Conservation (phyloP, 805 yeast genomes). For the Hyphopichia homilentoma region DNA sequence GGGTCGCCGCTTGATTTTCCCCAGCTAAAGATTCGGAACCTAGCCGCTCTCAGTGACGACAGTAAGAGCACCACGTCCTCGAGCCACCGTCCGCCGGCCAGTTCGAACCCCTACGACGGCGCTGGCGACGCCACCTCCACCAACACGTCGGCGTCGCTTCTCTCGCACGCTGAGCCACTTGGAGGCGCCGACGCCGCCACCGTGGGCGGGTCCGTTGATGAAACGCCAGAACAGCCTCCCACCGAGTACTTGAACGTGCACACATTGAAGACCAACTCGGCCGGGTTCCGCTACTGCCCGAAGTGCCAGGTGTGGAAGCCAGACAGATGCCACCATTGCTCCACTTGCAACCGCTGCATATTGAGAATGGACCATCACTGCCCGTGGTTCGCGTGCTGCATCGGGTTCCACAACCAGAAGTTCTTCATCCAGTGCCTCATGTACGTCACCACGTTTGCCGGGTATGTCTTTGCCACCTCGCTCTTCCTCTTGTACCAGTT, state of each 20-base stretch:
- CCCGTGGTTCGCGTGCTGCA: constrained; percentile 91
- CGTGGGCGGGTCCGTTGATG: constrained; percentile 1
- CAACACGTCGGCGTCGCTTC: constrained; percentile 4
- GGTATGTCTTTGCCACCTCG: constrained; percentile 38
- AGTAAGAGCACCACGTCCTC: constrained; percentile 1
- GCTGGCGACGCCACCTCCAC: neutral
- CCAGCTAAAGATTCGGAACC: constrained; percentile 30
- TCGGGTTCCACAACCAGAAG: constrained; percentile 80
- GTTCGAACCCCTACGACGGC: constrained; percentile 11
- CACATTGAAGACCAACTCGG: constrained; percentile 47
- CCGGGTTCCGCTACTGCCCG: constrained; percentile 54
- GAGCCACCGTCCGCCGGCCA: constrained; percentile 10
- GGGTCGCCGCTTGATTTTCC: constrained; percentile 64
- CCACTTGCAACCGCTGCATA: constrained; percentile 44
- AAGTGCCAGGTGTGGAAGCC: constrained; percentile 59
- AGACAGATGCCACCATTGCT: constrained; percentile 57
- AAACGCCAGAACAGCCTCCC: constrained; percentile 23
- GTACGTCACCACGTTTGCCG: constrained; percentile 48
- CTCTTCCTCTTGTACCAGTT: constrained; percentile 45
- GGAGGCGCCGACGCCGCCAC: neutral
- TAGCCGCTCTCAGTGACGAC: neutral
- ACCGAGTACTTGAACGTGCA: constrained; percentile 29
- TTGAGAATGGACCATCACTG: constrained; percentile 60
- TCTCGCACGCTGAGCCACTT: constrained; percentile 6
- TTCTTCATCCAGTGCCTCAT: constrained; percentile 70